Conservation (phyloP, 2,329 filamentous ascomycete genomes). For the Dactylonectria macrodidyma region DNA sequence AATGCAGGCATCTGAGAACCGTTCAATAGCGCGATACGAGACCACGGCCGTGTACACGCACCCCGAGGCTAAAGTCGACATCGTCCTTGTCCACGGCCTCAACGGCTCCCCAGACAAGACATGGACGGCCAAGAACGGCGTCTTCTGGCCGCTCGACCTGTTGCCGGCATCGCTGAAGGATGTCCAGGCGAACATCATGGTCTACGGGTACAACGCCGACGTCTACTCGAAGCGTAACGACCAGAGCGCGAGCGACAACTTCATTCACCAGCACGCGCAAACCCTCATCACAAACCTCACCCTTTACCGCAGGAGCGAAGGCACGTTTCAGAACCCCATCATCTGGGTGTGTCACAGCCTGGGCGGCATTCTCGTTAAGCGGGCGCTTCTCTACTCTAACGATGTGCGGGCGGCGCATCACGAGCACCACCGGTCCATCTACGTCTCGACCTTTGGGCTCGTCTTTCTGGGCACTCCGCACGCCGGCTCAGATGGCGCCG, state of each 20-base stretch:
- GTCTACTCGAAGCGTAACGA: constrained; percentile 64
- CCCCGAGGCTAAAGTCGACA: constrained; percentile 72
- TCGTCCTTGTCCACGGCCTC: constrained; percentile 80
- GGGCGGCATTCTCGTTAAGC: constrained; percentile 80
- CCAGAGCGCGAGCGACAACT: constrained; percentile 74
- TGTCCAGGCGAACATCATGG: constrained; percentile 74
- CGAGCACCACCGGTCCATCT: constrained; percentile 77
- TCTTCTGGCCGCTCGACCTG: constrained; percentile 80
- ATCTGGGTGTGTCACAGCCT: constrained; percentile 84
- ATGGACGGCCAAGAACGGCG: constrained; percentile 70
- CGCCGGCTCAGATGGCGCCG: constrained; percentile 76
- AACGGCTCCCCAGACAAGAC: constrained; percentile 77
- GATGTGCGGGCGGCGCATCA: constrained; percentile 72
- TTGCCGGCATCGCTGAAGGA: constrained; percentile 72
- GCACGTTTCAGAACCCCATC: constrained; percentile 74
- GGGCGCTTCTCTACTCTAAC: constrained; percentile 77
- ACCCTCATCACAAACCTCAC: constrained; percentile 75
- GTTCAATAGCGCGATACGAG: constrained; percentile 64
- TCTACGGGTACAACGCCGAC: constrained; percentile 83
- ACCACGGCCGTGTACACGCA: constrained; percentile 72
- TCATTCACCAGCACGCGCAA: constrained; percentile 80
- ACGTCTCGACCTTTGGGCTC: constrained; percentile 81
- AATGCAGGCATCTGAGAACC: constrained; percentile 56
- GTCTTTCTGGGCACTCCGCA: constrained; percentile 86
- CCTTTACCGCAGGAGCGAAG: constrained; percentile 72